Evolutionary conservation across 2,329 filamentous ascomycete species (phyloP).

Genomic region (Paramyrothecium roridum): DNA sequence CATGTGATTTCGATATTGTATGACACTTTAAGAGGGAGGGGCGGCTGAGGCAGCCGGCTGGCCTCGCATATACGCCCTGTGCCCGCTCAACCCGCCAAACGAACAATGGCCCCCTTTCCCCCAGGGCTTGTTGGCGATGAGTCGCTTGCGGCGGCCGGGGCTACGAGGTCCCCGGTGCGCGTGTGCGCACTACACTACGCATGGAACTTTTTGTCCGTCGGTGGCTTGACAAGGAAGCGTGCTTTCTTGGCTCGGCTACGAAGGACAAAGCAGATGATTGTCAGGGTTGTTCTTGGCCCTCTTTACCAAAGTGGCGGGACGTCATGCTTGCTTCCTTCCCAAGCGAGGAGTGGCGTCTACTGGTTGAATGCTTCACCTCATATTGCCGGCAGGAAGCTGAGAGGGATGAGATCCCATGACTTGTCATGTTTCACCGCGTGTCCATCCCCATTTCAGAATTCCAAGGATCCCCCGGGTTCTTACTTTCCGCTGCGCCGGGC

Average conservation of each 20-base stretch:
- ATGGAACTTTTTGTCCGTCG: no score
- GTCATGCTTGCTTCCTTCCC: not conserved
- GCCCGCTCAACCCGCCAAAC: no score
- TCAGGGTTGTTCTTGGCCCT: no score
- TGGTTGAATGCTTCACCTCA: not conserved
- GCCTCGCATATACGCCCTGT: not conserved
- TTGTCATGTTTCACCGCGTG: not conserved
- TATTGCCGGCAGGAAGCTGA: not conserved
- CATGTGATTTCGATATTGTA: slow-evolving; percentile 1
- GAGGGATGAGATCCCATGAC: not conserved
- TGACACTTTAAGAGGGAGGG: not conserved
- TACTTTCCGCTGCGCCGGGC: not conserved
- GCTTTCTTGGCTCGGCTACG: no score
- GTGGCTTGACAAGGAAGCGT: no score
- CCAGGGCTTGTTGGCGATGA: no score
- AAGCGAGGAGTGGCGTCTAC: not conserved
- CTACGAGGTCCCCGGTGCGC: no score
- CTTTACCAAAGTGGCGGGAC: no score
- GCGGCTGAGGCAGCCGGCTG: not conserved
- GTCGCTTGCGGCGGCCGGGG: no score
- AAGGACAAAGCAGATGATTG: no score
- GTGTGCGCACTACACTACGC: no score
- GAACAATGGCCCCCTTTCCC: no score
- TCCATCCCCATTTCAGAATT: not conserved
- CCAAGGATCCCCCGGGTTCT: not conserved